Base-by-base conservation (phyloP, 208 protist genomes). In the Crithidia brevicula region DNA sequence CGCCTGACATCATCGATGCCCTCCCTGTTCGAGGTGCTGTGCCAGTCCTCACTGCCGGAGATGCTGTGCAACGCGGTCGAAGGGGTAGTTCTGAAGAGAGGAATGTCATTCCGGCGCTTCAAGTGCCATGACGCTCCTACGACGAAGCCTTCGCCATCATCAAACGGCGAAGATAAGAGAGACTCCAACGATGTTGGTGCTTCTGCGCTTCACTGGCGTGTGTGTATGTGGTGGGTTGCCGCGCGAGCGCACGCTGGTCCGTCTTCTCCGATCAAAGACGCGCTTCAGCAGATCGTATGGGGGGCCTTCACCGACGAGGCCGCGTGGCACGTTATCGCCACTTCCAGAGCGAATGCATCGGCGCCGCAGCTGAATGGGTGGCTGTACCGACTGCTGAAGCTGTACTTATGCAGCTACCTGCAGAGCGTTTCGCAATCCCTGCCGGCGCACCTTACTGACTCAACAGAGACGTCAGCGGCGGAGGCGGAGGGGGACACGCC, bases 131-230 rank as follows among this genome's bases (percentile, higher is more conserved):
- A n/a, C n/a, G 36, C 54, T 16, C 22, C 23, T 23, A 16, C 22
- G 20, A 1, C 5, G 15, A 7, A 9, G 38, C 36, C 36, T 16
- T 36, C 30, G 54, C 54, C 33, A 23, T 25, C 22, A 23, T n/a
- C n/a, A n/a, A n/a, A n/a, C n/a, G n/a, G n/a, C n/a, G n/a, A n/a
- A n/a, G n/a, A n/a, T n/a, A n/a, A n/a, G n/a, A n/a, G n/a, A n/a
- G n/a, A n/a, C n/a, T n/a, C n/a, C n/a, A n/a, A n/a, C n/a, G n/a
- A n/a, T n/a, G n/a, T n/a, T n/a, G n/a, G n/a, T n/a, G n/a, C n/a
- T n/a, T n/a, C n/a, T n/a, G n/a, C n/a, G n/a, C n/a, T n/a, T n/a
- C 59, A 33, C 9, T 53, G 45, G 42, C 59, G 59, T 28, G 30
- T 20, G 28, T n/a, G 59, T 28, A 8, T 56, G 47, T 67, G 60